Evolutionary conservation across 108 stramenopile species (phyloP).

Genomic region (Bacterosira constricta): DNA sequence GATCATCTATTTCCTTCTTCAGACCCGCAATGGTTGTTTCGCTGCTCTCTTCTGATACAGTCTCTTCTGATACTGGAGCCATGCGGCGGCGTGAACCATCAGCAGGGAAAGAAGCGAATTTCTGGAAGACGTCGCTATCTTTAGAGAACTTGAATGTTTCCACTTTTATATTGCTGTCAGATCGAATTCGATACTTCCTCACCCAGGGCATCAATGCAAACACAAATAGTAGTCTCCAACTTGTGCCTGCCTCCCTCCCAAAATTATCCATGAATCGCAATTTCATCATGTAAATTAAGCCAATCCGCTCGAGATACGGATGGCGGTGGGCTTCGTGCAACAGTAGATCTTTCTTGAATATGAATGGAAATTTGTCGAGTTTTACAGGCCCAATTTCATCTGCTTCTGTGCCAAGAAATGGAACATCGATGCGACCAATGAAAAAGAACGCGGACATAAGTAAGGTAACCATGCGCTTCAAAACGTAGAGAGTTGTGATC

Average conservation of each 20-base stretch:
- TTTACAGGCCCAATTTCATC: constrained; percentile 31
- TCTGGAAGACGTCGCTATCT: no score
- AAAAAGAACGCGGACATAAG: constrained; percentile 33
- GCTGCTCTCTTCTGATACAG: no score
- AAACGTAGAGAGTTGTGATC: constrained; percentile 40
- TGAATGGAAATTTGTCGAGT: constrained; percentile 34
- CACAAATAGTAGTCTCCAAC: constrained; percentile 56
- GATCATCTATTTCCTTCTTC: no score
- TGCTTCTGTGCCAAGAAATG: constrained; percentile 60
- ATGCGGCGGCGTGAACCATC: no score
- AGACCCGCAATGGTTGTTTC: no score
- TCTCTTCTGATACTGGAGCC: no score
- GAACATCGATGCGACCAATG: constrained; percentile 60
- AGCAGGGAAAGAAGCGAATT: no score
- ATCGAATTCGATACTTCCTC: constrained; percentile 41
- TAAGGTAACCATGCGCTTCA: constrained; percentile 49
- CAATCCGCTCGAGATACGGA: constrained; percentile 67
- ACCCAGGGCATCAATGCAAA: constrained; percentile 64
- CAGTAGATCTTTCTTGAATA: constrained; percentile 45
- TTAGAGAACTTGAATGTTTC: no score
- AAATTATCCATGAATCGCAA: constrained; percentile 49
- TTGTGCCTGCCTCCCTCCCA: constrained; percentile 52
- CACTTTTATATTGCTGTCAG: no score
- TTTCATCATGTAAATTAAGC: constrained; percentile 67
- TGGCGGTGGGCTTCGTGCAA: constrained; percentile 63